These are phyloP conservation scores for Alnus glutinosa DNA, from an alignment of 306 rosid species.

Conservation along the genomic window DNA sequence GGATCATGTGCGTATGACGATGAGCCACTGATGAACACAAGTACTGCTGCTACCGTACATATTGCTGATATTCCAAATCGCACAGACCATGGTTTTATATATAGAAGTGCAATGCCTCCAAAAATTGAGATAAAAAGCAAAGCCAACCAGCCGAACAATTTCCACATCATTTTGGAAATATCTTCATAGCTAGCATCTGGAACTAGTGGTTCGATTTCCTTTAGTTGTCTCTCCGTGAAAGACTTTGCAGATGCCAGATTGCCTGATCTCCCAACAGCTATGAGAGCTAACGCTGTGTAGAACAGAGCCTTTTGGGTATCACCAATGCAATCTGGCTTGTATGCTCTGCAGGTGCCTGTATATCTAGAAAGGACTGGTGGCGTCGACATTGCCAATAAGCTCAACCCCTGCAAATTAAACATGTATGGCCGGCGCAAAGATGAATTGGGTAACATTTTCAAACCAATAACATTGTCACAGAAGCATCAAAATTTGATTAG, in stretches of 20 bases:
- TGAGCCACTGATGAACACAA: conserved; percentile 29
- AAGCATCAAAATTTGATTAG: too few species aligned
- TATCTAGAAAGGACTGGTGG: background rate
- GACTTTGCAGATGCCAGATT: background rate
- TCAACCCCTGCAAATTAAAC: conserved; percentile 16
- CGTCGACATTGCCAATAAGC: conserved; percentile 17
- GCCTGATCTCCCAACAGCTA: conserved; percentile 8
- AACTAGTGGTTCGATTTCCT: background rate
- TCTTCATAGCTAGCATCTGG: too few species aligned
- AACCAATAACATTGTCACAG: too few species aligned
- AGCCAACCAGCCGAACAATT: background rate
- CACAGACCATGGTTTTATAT: conserved; percentile 32
- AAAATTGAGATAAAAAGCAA: conserved; percentile 1
- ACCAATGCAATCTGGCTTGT: background rate
- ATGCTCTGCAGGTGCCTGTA: background rate
- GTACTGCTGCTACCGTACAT: conserved; percentile 12
- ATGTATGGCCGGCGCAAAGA: too few species aligned
- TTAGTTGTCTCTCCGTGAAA: background rate
- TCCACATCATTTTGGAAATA: background rate
- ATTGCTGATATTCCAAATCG: conserved; percentile 34
- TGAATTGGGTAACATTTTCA: too few species aligned
- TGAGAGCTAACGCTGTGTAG: conserved; percentile 8
- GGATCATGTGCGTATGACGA: background rate
- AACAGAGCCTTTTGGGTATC: conserved; percentile 6
- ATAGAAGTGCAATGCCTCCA: conserved; percentile 30